Percentiles rank a stretch among this genome's conserved stretches.
Conservation (phyloP, 495 filamentous ascomycete genomes). For the Aspergillus leporis region DNA sequence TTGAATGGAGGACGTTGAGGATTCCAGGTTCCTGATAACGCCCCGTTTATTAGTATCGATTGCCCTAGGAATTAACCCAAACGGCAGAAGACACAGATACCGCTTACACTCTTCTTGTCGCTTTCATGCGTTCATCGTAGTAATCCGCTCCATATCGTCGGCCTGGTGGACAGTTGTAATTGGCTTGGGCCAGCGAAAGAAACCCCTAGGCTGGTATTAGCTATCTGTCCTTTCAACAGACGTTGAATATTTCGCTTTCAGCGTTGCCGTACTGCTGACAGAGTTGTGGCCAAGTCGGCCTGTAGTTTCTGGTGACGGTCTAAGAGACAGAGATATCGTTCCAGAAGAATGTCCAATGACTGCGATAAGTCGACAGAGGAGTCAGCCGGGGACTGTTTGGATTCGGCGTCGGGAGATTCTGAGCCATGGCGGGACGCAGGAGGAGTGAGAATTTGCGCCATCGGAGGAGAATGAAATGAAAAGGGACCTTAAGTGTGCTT, state of each 20-base stretch:
- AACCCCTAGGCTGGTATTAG: slow-evolving; percentile 43
- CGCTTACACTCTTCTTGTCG: slow-evolving; percentile 47
- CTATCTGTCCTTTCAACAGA: background rate
- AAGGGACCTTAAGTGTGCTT: background rate
- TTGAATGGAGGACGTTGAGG: background rate
- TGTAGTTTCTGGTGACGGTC: slow-evolving; percentile 68
- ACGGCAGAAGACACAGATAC: slow-evolving; percentile 1
- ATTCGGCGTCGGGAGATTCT: slow-evolving; percentile 26
- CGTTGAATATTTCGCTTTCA: background rate
- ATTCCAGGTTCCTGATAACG: background rate
- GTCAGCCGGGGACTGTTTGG: slow-evolving; percentile 21
- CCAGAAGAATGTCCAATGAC: slow-evolving; percentile 64
- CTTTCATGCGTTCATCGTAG: slow-evolving; percentile 75
- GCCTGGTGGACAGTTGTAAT: slow-evolving; percentile 65
- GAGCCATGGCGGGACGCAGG: slow-evolving; percentile 38
- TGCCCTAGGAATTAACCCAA: background rate
- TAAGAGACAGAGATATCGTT: slow-evolving; percentile 68
- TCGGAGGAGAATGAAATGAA: slow-evolving; percentile 9
- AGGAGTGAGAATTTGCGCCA: slow-evolving; percentile 42
- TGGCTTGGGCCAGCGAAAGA: slow-evolving; percentile 64
- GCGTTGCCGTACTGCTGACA: slow-evolving; percentile 53
- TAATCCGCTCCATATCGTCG: slow-evolving; percentile 64
- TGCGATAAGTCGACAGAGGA: slow-evolving; percentile 28
- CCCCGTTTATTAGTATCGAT: background rate
- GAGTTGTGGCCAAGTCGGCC: slow-evolving; percentile 48